These are phyloP conservation scores for Pseudotulostoma volvatum DNA, from an alignment of 495 filamentous ascomycete species.

Conservation along the genomic window DNA sequence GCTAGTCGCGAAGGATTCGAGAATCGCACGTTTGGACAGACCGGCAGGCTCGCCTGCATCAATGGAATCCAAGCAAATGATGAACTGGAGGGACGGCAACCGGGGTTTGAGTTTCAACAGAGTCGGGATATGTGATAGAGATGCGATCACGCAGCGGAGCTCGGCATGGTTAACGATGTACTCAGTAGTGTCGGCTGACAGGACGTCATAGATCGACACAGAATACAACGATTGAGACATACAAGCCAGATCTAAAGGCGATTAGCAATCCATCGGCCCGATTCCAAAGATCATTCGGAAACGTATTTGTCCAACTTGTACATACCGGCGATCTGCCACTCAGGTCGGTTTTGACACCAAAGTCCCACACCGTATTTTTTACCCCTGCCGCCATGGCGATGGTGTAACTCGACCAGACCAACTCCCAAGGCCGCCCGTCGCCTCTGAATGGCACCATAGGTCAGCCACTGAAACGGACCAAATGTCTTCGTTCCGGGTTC, in stretches of 20 bases:
- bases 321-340: constrained; percentile 89
- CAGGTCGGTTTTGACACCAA: constrained; percentile 91
- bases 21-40: constrained; percentile 58
- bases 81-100: constrained; percentile 68
- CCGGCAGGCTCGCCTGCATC: constrained; percentile 64
- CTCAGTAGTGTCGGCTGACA: constrained; percentile 78
- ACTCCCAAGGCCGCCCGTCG: constrained; percentile 73
- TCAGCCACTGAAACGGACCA: constrained; percentile 68
- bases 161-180: constrained; percentile 88
- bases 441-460: constrained; percentile 63
- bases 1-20: constrained; percentile 56
- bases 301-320: no score
- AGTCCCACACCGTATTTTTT: constrained; percentile 73
- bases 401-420: constrained; percentile 70
- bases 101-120: constrained; percentile 70
- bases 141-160: constrained; percentile 59
- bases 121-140: constrained; percentile 69
- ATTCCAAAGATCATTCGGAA: neutral
- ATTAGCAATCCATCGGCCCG: neutral
- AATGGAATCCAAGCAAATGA: constrained; percentile 77
- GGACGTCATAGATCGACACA: constrained; percentile 92
- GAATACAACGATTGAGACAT: constrained; percentile 78
- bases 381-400: constrained; percentile 41
- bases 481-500: constrained; percentile 58
- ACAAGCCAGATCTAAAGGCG: constrained; percentile 60